phyloP scores from a whole-genome alignment of 2,329 filamentous ascomycete genomes.

The Stemphylium lycopersici region DNA sequence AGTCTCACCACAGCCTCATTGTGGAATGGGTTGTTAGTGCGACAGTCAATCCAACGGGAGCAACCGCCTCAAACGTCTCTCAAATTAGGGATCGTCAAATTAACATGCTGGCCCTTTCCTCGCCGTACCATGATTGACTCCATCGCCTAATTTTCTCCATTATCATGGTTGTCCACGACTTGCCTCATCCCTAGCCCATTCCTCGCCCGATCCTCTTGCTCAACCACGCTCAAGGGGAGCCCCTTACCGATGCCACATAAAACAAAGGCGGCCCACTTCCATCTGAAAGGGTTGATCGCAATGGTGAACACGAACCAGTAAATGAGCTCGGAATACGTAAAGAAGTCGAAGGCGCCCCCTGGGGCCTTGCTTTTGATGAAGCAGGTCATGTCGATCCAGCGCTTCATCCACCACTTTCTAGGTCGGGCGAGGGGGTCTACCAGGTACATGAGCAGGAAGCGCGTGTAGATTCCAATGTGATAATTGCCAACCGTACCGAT shows the following conservation, averaged over 20 bases:
- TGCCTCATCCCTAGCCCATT: constrained; percentile 57
- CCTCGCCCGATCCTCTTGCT: constrained; percentile 67
- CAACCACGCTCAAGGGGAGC: constrained; percentile 70
- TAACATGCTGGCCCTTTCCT: background rate
- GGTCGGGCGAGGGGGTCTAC: constrained; percentile 78
- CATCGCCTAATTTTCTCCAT: background rate
- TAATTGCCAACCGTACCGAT: constrained; percentile 86
- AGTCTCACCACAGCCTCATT: no score
- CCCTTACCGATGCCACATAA: constrained; percentile 74
- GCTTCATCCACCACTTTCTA: constrained; percentile 74
- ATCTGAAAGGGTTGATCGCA: constrained; percentile 80
- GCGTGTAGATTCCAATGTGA: constrained; percentile 88
- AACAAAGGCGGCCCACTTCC: constrained; percentile 89
- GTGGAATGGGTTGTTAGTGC: no score
- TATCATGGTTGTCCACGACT: background rate
- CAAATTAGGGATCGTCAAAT: no score
- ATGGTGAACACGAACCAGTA: constrained; percentile 88
- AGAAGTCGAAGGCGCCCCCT: constrained; percentile 80
- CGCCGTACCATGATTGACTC: background rate
- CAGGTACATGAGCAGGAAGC: constrained; percentile 85
- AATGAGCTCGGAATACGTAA: constrained; percentile 82
- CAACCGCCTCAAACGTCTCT: no score
- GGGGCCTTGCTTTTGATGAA: constrained; percentile 72
- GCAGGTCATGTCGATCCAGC: constrained; percentile 85
- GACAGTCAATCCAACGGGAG: no score